Evolutionary conservation across 129 eudicot genomes (phyloP).

Genomic region (Centaurea solstitialis): DNA sequence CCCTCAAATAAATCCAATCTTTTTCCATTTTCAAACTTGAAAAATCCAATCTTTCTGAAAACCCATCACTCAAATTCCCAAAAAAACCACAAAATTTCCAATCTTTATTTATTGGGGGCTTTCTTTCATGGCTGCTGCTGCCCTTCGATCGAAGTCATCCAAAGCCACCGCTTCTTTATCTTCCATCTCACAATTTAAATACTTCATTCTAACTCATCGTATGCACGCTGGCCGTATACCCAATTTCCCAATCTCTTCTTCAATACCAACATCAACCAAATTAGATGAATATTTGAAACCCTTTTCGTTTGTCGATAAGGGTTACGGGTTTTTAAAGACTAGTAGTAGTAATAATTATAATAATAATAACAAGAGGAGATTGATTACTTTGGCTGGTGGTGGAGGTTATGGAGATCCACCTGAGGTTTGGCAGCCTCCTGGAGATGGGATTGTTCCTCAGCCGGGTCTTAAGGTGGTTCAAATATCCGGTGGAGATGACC

Average conservation of each 20-base stretch:
- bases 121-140: slow-evolving; percentile 91
- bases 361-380: slow-evolving; percentile 30
- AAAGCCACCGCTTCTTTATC: slow-evolving; percentile 46
- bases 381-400: slow-evolving; percentile 43
- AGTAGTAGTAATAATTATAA: slow-evolving; percentile 26
- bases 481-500: slow-evolving; percentile 35
- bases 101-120: not conserved
- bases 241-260: slow-evolving; percentile 43
- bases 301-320: slow-evolving; percentile 39
- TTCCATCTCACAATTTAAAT: slow-evolving; percentile 69
- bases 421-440: slow-evolving; percentile 97
- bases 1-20: slow-evolving; percentile 4
- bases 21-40: not conserved
- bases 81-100: not conserved
- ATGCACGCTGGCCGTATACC: slow-evolving; percentile 53
- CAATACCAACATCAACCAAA: slow-evolving; percentile 27
- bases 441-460: slow-evolving; percentile 67
- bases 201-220: slow-evolving; percentile 51
- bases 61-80: slow-evolving; percentile 33
- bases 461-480: slow-evolving; percentile 55
- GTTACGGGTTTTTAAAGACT: slow-evolving; percentile 21
- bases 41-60: too few species aligned
- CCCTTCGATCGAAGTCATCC: slow-evolving; percentile 76
- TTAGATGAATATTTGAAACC: slow-evolving; percentile 48
- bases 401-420: slow-evolving; percentile 84